phyloP scores from a whole-genome alignment of 2,329 filamentous ascomycete species.

The Paecilomyces variotii region DNA sequence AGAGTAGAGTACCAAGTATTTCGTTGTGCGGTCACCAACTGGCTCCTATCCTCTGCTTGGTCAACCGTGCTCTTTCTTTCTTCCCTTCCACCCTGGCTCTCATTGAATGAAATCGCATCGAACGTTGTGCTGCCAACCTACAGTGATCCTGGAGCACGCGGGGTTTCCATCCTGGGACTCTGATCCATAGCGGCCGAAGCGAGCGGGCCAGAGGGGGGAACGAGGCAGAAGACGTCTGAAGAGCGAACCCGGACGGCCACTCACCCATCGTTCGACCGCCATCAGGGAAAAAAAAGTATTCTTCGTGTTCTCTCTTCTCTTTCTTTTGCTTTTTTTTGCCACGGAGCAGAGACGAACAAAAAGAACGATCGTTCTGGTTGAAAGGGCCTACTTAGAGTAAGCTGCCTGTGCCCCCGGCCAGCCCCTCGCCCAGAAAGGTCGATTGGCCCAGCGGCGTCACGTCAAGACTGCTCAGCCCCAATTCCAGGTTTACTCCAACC shows the following conservation, averaged over 20 bases:
- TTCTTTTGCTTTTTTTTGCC: neutral
- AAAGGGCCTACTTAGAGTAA: neutral
- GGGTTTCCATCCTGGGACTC: neutral
- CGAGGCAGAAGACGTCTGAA: neutral
- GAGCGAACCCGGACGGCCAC: neutral
- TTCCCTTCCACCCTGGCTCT: neutral
- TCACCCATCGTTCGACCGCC: neutral
- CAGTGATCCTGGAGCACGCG: neutral
- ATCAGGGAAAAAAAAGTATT: neutral
- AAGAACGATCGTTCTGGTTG: neutral
- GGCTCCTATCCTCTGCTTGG: too few species aligned
- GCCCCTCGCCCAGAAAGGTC: conserved; percentile 1
- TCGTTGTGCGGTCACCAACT: neutral
- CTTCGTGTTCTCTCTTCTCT: neutral
- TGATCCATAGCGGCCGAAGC: neutral
- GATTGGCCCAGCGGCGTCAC: conserved; percentile 4
- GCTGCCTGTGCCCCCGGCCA: conserved; percentile 1
- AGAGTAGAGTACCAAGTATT: neutral
- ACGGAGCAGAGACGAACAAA: neutral
- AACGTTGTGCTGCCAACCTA: neutral
- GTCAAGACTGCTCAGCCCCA: conserved; percentile 7
- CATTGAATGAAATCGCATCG: neutral
- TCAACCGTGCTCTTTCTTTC: neutral
- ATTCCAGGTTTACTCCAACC: neutral
- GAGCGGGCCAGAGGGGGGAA: neutral